Evolutionary conservation across 352 stramenopile genomes (phyloP).

Genomic region (Globisporangium apiculatum): DNA sequence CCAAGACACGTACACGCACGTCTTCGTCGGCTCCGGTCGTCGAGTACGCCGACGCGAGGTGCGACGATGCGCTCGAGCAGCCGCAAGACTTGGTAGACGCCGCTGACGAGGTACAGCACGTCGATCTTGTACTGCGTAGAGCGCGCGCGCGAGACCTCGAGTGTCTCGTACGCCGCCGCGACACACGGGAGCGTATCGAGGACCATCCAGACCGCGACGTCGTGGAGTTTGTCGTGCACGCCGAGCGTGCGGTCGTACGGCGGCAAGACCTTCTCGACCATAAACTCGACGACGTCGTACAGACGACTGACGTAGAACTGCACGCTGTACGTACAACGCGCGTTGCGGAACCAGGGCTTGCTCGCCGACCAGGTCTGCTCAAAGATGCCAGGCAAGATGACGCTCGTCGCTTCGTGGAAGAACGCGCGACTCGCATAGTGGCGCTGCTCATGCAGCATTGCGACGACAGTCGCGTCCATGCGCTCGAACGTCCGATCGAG

Average conservation of each 20-base stretch:
- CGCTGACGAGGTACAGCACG: conserved; percentile 58
- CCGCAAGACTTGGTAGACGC: conserved; percentile 38
- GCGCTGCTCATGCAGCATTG: conserved; percentile 43
- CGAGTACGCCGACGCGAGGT: conserved; percentile 8
- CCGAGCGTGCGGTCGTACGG: conserved; percentile 44
- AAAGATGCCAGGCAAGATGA: conserved; percentile 40
- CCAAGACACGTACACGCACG: conserved; percentile 14
- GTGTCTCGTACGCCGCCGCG: conserved; percentile 34
- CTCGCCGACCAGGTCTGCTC: conserved; percentile 45
- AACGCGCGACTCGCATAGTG: conserved; percentile 47
- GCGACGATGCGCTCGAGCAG: conserved; percentile 49
- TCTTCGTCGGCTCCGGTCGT: conserved; percentile 28
- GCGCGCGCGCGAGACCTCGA: conserved; percentile 38
- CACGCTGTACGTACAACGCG: conserved; percentile 46
- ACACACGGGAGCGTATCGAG: conserved; percentile 41
- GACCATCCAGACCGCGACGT: conserved; percentile 38
- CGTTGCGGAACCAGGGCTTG: conserved; percentile 60
- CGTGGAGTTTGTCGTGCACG: conserved; percentile 61
- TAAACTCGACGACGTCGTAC: conserved; percentile 36
- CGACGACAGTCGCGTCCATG: conserved; percentile 43
- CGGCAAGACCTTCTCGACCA: conserved; percentile 26
- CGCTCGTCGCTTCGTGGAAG: conserved; percentile 50
- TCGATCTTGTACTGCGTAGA: conserved; percentile 66
- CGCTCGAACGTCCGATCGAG: conserved; percentile 52
- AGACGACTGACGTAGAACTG: conserved; percentile 50